Conservation (phyloP, 257 asterid species). For the Coffea canephora region DNA sequence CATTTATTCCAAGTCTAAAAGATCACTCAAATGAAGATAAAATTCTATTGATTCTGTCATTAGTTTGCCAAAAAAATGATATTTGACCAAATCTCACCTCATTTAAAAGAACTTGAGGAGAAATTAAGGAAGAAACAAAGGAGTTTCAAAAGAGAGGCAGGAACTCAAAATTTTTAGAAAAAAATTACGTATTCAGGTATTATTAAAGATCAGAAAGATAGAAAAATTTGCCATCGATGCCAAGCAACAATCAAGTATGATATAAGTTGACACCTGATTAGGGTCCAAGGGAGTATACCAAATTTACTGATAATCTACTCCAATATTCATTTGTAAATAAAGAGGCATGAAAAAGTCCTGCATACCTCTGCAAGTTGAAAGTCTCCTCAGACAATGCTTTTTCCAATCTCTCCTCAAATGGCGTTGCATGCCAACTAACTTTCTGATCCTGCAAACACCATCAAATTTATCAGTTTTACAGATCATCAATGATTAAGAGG, state of each 20-base stretch:
- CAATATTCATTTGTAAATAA: background rate
- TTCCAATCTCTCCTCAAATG: slow-evolving; percentile 94
- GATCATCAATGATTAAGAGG: background rate
- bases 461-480: background rate
- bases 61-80: background rate
- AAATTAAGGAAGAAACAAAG: background rate
- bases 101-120: background rate
- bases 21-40: background rate
- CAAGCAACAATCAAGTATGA: background rate
- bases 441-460: slow-evolving; percentile 45
- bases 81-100: background rate
- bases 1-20: background rate
- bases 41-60: background rate
- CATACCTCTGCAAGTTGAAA: slow-evolving; percentile 60
- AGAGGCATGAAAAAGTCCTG: background rate
- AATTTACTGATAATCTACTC: background rate
- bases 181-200: background rate
- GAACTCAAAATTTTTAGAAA: background rate
- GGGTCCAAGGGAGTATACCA: background rate
- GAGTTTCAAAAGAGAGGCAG: background rate
- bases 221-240: background rate
- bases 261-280: background rate
- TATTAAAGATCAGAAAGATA: no score
- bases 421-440: slow-evolving; percentile 94
- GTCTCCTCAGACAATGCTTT: slow-evolving; percentile 89